Evolutionary conservation across 2,329 filamentous ascomycete genomes (phyloP), one percentile per base, ranked within the genome.

Genomic region (Ophiostoma sp.): DNA sequence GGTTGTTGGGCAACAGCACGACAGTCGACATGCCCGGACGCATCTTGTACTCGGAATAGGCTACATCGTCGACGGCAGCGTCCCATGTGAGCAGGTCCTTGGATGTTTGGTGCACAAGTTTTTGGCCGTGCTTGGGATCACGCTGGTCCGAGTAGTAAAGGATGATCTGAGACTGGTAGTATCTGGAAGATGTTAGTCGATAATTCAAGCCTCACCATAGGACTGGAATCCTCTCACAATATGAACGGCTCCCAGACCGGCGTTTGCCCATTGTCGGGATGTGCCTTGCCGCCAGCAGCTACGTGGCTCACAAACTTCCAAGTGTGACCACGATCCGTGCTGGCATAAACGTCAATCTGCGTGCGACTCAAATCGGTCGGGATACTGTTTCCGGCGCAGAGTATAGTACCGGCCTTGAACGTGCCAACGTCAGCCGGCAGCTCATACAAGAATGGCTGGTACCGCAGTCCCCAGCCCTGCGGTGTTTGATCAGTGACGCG

Each of bases 171-270:
- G 87, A 84, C 72, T 91, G 82, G 80, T 90, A 84, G 86, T 85
- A 64, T 9, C 19, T 70, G 63, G 7, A 3, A 3, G 19, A 12
- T 11, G 59, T 39, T 11, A 63, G 28, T 39, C 7, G 19, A 15
- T 39, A 39, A 36, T 3, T 12, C 3, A 22, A 22, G 8, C 15
- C 17, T 36, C 28, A 8, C 8, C 8, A 5, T 2, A 31, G 11
- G 19, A 8, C 39, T 63, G 19, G 12, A 39, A 12, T 8, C 17
- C 6, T 22, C 45, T 31, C 55, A 78, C 78, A 89, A 78, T 57
- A 93, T 81, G 79, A 91, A 92, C 0, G 91, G 91, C 79, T 93
- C 92, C 91, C 91, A 93, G 25, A 93, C 88, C 0, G 91, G 90
- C 0, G 89, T 91, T 50, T 89, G 79, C 1, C 89, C 91, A 77